A percentile compares a stretch with the other conserved stretches of the same genome.
Conservation (phyloP, 345 rosid genomes). For the Theobroma cacao region DNA sequence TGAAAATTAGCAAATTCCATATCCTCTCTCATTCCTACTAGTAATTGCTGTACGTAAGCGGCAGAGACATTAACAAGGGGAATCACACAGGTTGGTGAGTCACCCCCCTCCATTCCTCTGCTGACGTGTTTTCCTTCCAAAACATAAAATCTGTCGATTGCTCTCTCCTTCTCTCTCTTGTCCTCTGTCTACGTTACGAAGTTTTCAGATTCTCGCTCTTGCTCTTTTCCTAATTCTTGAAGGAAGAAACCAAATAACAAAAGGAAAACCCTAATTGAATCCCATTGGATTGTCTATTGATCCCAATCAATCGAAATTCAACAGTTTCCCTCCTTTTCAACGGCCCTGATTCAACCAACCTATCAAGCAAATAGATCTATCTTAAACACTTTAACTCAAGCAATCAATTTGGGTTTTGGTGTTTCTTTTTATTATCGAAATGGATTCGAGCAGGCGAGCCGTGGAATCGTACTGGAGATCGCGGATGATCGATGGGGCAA, state of each 20-base stretch:
- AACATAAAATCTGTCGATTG: not conserved
- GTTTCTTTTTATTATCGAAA: conserved; percentile 13
- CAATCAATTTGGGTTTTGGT: not conserved
- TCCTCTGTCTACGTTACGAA: not conserved
- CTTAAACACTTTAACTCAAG: not conserved
- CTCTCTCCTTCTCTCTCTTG: not conserved
- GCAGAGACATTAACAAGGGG: not conserved
- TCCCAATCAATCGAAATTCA: not conserved
- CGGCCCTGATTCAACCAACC: not conserved
- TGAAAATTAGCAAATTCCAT: too few species aligned
- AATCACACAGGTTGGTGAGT: not conserved
- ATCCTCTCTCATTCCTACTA: too few species aligned
- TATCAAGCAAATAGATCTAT: not conserved
- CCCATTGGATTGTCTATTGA: not conserved
- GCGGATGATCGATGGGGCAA: conserved; percentile 83
- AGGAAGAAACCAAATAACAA: not conserved
- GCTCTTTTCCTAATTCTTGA: not conserved
- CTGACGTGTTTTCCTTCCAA: not conserved
- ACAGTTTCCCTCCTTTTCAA: not conserved
- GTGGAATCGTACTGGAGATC: conserved; percentile 99
- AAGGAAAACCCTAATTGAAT: not conserved
- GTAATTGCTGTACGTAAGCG: too few species aligned
- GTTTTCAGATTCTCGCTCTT: not conserved
- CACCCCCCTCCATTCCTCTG: not conserved
- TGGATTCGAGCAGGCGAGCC: conserved; percentile 99